Conservation (phyloP, 305 asterid species). For the Fraxinus floribunda region DNA sequence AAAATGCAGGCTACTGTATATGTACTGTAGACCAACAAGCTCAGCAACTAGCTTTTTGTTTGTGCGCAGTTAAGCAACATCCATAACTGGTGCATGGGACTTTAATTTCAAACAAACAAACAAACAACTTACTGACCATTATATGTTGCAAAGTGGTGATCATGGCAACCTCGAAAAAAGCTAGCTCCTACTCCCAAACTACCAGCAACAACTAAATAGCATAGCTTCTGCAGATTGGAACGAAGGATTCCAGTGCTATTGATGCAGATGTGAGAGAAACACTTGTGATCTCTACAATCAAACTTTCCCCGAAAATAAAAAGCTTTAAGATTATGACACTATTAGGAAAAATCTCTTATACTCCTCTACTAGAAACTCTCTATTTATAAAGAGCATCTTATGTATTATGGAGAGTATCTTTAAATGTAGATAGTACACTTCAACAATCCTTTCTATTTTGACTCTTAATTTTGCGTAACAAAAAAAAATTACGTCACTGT, state of each 20-base stretch:
- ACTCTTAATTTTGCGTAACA: too few relatives aligned
- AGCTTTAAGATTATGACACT: background rate
- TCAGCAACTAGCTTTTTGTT: background rate
- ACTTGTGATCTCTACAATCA: slow-evolving; percentile 4
- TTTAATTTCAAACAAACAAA: background rate
- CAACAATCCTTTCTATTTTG: too few relatives aligned
- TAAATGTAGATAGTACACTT: too few relatives aligned
- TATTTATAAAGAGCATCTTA: too few relatives aligned
- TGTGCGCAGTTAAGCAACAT: background rate
- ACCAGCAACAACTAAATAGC: slow-evolving; percentile 25
- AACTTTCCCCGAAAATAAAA: slow-evolving; percentile 31
- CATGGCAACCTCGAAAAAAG: slow-evolving; percentile 13
- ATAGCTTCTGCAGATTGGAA: slow-evolving; percentile 12
- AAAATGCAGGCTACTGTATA: background rate
- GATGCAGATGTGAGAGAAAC: background rate
- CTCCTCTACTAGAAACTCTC: too few relatives aligned
- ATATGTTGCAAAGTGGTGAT: slow-evolving; percentile 35
- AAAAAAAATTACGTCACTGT: too few relatives aligned
- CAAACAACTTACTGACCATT: slow-evolving; percentile 8
- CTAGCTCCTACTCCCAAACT: slow-evolving; percentile 18
- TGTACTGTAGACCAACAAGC: background rate
- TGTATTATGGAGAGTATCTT: too few relatives aligned
- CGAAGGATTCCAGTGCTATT: slow-evolving; percentile 16
- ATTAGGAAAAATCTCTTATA: background rate
- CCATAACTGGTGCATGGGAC: background rate